Evolutionary conservation across 352 stramenopile genomes (phyloP).

Genomic region (Phytophthora sansomeana): DNA sequence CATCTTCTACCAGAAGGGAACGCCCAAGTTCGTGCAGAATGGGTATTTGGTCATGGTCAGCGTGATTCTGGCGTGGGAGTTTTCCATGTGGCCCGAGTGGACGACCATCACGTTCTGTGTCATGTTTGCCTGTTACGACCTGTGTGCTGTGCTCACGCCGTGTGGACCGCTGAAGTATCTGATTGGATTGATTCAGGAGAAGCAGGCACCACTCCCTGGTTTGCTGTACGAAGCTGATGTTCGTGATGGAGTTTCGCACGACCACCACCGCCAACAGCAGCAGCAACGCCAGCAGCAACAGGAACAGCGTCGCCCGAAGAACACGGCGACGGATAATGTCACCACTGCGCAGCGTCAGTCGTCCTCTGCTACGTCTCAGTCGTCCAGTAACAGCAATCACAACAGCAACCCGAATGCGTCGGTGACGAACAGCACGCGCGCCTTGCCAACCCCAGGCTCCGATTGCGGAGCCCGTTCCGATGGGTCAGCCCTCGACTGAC

Average conservation of each 20-base stretch:
- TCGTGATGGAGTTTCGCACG: slow-evolving; percentile 72
- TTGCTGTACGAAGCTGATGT: slow-evolving; percentile 97
- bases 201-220: slow-evolving; percentile 90
- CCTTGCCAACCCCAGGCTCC: slow-evolving; percentile 16
- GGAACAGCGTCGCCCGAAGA: slow-evolving; percentile 31
- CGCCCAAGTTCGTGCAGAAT: slow-evolving; percentile 91
- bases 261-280: slow-evolving; percentile 34
- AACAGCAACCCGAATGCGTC: slow-evolving; percentile 30
- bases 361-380: slow-evolving; percentile 48
- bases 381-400: slow-evolving; percentile 39
- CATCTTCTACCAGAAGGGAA: slow-evolving; percentile 93
- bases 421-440: slow-evolving; percentile 34
- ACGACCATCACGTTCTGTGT: slow-evolving; percentile 93
- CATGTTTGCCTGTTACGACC: slow-evolving; percentile 98
- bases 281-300: slow-evolving; percentile 25
- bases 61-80: slow-evolving; percentile 97
- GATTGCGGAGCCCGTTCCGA: slow-evolving; percentile 16
- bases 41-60: slow-evolving; percentile 95
- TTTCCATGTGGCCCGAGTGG: slow-evolving; percentile 97
- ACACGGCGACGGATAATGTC: slow-evolving; percentile 18
- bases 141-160: slow-evolving; percentile 97
- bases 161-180: slow-evolving; percentile 96
- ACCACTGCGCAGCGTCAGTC: slow-evolving; percentile 33
- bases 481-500: slow-evolving; percentile 23
- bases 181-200: slow-evolving; percentile 94